Conservation (phyloP, 345 rosid genomes). For the Syzygium grande region DNA sequence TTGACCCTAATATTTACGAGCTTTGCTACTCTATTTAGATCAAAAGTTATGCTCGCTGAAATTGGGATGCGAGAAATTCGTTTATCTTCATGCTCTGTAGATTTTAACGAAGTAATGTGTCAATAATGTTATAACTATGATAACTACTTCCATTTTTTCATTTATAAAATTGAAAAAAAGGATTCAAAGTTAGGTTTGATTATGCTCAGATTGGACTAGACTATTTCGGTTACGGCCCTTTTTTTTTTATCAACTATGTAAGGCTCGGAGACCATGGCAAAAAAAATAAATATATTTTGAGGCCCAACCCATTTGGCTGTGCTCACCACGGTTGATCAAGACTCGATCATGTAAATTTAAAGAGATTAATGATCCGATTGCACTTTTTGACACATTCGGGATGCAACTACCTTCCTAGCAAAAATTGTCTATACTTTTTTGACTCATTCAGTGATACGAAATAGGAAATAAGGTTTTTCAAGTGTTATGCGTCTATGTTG, state of each 20-base stretch:
- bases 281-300: background rate
- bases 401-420: background rate
- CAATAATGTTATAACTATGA: background rate
- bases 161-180: accelerated
- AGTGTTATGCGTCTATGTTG: accelerated
- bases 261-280: background rate
- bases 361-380: background rate
- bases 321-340: background rate
- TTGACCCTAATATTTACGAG: background rate
- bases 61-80: background rate
- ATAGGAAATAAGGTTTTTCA: background rate
- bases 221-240: background rate
- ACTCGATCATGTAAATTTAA: background rate
- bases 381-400: background rate
- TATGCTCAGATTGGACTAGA: accelerated
- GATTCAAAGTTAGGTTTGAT: background rate
- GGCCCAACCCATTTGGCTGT: background rate
- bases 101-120: background rate
- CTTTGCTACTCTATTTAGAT: background rate
- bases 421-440: background rate
- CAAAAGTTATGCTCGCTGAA: background rate
- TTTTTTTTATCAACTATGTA: accelerated
- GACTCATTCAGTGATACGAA: accelerated
- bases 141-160: background rate
- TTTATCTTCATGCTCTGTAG: background rate